A percentile compares a stretch with the other conserved stretches of the same genome.
These are phyloP conservation scores for Anacardium occidentale DNA, from an alignment of 345 rosid species.

Conservation along the genomic window DNA sequence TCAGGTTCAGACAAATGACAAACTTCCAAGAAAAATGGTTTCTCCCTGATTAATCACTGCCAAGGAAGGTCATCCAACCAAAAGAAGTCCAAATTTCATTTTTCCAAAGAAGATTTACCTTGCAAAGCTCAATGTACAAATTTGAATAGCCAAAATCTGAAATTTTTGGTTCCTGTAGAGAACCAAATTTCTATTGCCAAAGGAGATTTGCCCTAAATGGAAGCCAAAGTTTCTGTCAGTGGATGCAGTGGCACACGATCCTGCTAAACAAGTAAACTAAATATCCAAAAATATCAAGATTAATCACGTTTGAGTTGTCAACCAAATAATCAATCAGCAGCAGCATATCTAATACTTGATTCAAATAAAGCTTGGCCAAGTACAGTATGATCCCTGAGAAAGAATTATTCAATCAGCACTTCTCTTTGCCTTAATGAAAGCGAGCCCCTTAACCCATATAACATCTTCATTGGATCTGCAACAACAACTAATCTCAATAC, in stretches of 20 bases:
- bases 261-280: neutral
- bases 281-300: neutral
- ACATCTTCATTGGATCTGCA: constrained; percentile 46
- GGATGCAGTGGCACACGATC: constrained; percentile 15
- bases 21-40: constrained; percentile 24
- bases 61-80: constrained; percentile 27
- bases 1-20: constrained; percentile 24
- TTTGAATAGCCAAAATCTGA: neutral
- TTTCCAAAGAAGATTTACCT: constrained; percentile 68
- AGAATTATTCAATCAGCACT: constrained; percentile 14
- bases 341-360: constrained; percentile 25
- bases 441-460: constrained; percentile 32
- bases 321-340: constrained; percentile 25
- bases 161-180: constrained; percentile 17
- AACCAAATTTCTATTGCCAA: constrained; percentile 38
- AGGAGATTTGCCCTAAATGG: constrained; percentile 44
- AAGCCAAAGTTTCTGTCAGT: constrained; percentile 25
- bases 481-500: constrained; percentile 11
- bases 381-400: constrained; percentile 3
- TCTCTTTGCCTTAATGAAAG: constrained; percentile 14
- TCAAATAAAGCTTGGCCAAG: constrained; percentile 13
- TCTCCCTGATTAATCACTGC: constrained; percentile 27
- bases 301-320: constrained; percentile 17
- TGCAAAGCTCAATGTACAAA: constrained; percentile 22
- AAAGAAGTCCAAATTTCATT: constrained; percentile 21